A percentile compares a stretch with the other conserved stretches of the same genome.
These are phyloP conservation scores for Naganishia sp. DNA, from an alignment of 1,284 basidiomycete genomes.

Conservation along the genomic window DNA sequence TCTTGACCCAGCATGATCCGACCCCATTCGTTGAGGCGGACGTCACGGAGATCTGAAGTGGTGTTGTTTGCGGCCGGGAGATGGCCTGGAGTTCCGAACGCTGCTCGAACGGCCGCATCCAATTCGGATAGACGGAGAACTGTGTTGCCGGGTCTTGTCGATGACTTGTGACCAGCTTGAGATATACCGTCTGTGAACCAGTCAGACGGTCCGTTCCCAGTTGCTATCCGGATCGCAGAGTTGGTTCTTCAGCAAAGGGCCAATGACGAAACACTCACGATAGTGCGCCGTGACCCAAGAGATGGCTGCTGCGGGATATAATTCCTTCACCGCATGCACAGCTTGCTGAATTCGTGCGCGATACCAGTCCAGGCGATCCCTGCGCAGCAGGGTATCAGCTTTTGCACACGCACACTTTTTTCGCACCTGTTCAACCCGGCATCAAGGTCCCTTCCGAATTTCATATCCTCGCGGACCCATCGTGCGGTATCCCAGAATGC, in stretches of 20 bases:
- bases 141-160: constrained; percentile 16
- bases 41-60: background rate
- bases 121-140: constrained; percentile 18
- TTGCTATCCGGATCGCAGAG: background rate
- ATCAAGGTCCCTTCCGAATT: constrained; percentile 14
- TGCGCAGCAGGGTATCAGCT: background rate
- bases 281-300: constrained; percentile 24
- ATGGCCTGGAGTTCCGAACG: background rate
- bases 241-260: background rate
- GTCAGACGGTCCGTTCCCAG: constrained; percentile 17
- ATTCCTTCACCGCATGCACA: background rate
- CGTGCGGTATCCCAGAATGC: constrained; percentile 25
- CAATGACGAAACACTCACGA: background rate
- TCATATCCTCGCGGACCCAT: constrained; percentile 24
- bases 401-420: background rate
- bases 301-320: constrained; percentile 1
- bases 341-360: constrained; percentile 6
- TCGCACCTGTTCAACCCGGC: constrained; percentile 9
- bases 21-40: constrained; percentile 15
- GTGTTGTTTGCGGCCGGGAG: background rate
- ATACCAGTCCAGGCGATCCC: constrained; percentile 11
- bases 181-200: constrained; percentile 16
- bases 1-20: constrained; percentile 22
- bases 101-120: constrained; percentile 3
- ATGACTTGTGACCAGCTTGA: background rate